Evolutionary conservation across 352 stramenopile genomes (phyloP).

Genomic region (Globisporangium sylvaticum): DNA sequence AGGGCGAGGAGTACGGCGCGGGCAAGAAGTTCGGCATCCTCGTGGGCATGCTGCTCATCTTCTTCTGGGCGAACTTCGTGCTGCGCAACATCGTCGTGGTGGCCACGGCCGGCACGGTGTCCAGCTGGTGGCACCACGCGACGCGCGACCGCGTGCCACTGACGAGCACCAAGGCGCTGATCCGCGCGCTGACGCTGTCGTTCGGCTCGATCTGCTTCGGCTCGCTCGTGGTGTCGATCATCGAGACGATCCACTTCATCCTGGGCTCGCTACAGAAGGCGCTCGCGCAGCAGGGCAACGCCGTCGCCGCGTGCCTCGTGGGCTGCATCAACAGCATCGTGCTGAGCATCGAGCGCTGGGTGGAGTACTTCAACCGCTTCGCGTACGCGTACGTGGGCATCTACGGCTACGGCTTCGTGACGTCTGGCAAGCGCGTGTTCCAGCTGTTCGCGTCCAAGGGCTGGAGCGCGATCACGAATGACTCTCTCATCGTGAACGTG

Average conservation of each 20-base stretch:
- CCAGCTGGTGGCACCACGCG: conserved; percentile 79
- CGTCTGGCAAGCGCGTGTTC: conserved; percentile 44
- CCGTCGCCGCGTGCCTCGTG: conserved; percentile 45
- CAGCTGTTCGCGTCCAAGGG: conserved; percentile 56
- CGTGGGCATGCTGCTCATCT: conserved; percentile 65
- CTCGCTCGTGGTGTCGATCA: conserved; percentile 77
- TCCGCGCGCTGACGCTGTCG: conserved; percentile 73
- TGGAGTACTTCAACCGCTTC: conserved; percentile 79
- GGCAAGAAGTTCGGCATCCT: conserved; percentile 35
- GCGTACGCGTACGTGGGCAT: conserved; percentile 74
- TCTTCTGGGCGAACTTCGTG: conserved; percentile 78
- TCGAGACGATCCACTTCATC: conserved; percentile 56
- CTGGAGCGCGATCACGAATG: conserved; percentile 62
- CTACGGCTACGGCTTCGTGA: conserved; percentile 61
- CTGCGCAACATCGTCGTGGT: conserved; percentile 80
- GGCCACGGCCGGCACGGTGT: conserved; percentile 79
- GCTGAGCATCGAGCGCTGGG: conserved; percentile 44
- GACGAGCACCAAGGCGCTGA: conserved; percentile 39
- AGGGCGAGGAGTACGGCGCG: conserved; percentile 25
- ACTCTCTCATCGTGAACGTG: conserved; percentile 63
- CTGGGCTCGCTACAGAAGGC: conserved; percentile 35
- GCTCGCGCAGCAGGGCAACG: conserved; percentile 40
- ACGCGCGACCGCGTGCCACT: conserved; percentile 32
- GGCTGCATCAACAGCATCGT: conserved; percentile 53
- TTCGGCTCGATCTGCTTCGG: conserved; percentile 96